Evolutionary conservation across 768 basidiomycete genomes (phyloP).

Genomic region (Podaxis rugospora): DNA sequence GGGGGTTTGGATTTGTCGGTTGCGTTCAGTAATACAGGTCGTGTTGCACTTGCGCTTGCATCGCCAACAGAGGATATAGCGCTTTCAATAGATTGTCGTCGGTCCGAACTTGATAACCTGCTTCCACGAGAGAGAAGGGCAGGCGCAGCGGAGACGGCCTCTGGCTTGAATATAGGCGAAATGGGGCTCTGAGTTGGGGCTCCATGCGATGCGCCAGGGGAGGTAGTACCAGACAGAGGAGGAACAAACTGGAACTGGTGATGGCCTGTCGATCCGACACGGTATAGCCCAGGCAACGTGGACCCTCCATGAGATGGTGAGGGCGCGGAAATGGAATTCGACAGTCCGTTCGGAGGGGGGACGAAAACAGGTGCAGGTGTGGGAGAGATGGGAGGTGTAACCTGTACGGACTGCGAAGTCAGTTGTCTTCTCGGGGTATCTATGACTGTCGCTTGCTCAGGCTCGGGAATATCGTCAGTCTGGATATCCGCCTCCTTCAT

Average conservation of each 20-base stretch:
- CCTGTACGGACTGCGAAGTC: slow-evolving; percentile 5
- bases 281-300: slow-evolving; percentile 43
- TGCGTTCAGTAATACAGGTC: slow-evolving; percentile 40
- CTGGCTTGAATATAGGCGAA: slow-evolving; percentile 25
- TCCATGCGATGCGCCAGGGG: slow-evolving; percentile 18
- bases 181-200: background rate
- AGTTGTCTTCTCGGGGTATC: background rate
- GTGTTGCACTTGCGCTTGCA: slow-evolving; percentile 27
- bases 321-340: slow-evolving; percentile 16
- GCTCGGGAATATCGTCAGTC: slow-evolving; percentile 48
- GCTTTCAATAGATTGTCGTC: slow-evolving; percentile 72
- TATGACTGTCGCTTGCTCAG: slow-evolving; percentile 3
- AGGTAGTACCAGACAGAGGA: slow-evolving; percentile 32
- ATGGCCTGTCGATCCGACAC: slow-evolving; percentile 43
- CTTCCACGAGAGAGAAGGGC: slow-evolving; percentile 35
- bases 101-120: slow-evolving; percentile 44
- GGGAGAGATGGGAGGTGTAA: slow-evolving; percentile 24
- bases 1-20: slow-evolving; percentile 82
- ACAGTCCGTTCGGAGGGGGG: slow-evolving; percentile 19
- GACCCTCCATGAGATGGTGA: slow-evolving; percentile 19
- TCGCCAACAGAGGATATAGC: slow-evolving; percentile 50
- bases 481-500: slow-evolving; percentile 74
- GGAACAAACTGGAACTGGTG: slow-evolving; percentile 68
- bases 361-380: slow-evolving; percentile 26
- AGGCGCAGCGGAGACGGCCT: slow-evolving; percentile 35